A percentile compares a stretch with the other conserved stretches of the same genome.
phyloP scores from a whole-genome alignment of 805 yeast species.

The Sungouiozyma ichnusensis region DNA sequence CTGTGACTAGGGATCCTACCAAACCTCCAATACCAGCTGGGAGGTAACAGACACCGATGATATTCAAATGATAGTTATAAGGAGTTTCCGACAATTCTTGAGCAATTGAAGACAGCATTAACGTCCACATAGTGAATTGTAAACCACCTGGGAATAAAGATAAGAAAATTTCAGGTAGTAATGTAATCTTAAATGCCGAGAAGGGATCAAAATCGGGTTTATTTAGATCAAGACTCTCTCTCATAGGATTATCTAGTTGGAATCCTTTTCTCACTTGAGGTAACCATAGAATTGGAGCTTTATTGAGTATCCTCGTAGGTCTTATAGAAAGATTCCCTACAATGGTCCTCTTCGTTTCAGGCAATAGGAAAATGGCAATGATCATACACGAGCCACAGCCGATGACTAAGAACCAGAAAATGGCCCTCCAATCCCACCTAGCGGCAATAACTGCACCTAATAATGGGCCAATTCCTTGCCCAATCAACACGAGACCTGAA shows the following conservation, averaged over 20 bases:
- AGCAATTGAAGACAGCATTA: slow-evolving; percentile 54
- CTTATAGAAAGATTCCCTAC: slow-evolving; percentile 62
- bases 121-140: slow-evolving; percentile 60
- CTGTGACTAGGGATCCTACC: slow-evolving; percentile 48
- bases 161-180: slow-evolving; percentile 36
- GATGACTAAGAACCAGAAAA: slow-evolving; percentile 64
- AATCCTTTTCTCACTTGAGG: slow-evolving; percentile 14
- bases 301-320: slow-evolving; percentile 37
- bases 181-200: slow-evolving; percentile 36
- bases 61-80: slow-evolving; percentile 43
- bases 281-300: slow-evolving; percentile 34
- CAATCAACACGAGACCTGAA: slow-evolving; percentile 53
- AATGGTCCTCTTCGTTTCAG: slow-evolving; percentile 62
- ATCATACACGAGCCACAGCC: slow-evolving; percentile 41
- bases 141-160: slow-evolving; percentile 50
- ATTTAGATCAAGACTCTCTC: slow-evolving; percentile 18
- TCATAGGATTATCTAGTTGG: slow-evolving; percentile 25
- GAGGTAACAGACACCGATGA: slow-evolving; percentile 60
- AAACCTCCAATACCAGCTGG: slow-evolving; percentile 67
- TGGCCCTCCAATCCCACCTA: slow-evolving; percentile 57
- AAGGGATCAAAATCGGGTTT: slow-evolving; percentile 22
- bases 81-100: slow-evolving; percentile 36
- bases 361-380: slow-evolving; percentile 35
- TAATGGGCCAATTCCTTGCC: slow-evolving; percentile 70
- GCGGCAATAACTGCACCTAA: slow-evolving; percentile 39